Evolutionary conservation across 2,329 filamentous ascomycete genomes (phyloP).

Genomic region (Fusarium sp.): DNA sequence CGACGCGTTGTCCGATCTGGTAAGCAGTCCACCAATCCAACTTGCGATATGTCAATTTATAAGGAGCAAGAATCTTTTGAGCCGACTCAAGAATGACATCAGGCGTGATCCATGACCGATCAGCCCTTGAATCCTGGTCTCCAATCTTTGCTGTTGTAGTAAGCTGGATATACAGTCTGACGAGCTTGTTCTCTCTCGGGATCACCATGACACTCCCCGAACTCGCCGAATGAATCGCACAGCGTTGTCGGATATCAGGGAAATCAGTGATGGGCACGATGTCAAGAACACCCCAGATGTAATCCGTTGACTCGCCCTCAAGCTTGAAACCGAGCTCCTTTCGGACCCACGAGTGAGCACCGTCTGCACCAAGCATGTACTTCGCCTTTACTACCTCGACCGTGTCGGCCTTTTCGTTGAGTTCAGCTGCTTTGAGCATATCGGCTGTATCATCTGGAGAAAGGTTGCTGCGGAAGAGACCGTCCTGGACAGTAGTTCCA

Average conservation of each 20-base stretch:
- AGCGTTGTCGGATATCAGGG: conserved; percentile 66
- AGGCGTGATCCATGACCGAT: conserved; percentile 70
- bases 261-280: conserved; percentile 60
- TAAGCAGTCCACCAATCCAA: conserved; percentile 57
- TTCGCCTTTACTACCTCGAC: conserved; percentile 51
- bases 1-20: conserved; percentile 72
- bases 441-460: conserved; percentile 63
- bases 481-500: not conserved
- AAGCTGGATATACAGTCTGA: conserved; percentile 71
- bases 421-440: conserved; percentile 49
- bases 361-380: conserved; percentile 75
- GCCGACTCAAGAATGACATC: conserved; percentile 70
- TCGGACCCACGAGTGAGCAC: conserved; percentile 73
- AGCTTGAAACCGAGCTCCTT: conserved; percentile 61
- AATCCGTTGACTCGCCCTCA: conserved; percentile 63
- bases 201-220: conserved; percentile 71
- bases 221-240: conserved; percentile 63
- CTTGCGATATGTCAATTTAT: conserved; percentile 70
- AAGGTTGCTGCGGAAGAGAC: conserved; percentile 5
- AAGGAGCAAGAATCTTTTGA: conserved; percentile 71
- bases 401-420: conserved; percentile 26
- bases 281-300: conserved; percentile 61
- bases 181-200: conserved; percentile 69
- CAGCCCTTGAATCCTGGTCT: conserved; percentile 51
- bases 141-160: not conserved